These are phyloP conservation scores for Sporothrix phasma DNA, from an alignment of 2,329 filamentous ascomycete genomes.

Conservation along the genomic window DNA sequence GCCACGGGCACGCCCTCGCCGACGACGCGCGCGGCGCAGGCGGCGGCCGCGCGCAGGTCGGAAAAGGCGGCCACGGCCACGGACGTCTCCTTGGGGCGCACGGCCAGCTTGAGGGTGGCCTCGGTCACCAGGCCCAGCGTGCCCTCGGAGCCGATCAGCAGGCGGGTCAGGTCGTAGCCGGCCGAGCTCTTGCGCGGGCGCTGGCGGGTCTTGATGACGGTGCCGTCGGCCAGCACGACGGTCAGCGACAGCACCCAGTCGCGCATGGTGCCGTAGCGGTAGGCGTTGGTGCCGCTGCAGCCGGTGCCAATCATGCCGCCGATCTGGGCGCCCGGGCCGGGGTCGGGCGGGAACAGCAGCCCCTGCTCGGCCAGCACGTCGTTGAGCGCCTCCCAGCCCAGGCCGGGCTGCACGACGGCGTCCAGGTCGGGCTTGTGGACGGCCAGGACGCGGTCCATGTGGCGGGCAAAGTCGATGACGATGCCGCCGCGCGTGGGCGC, in stretches of 20 bases:
- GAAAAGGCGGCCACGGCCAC: constrained; percentile 62
- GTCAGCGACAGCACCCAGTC: constrained; percentile 86
- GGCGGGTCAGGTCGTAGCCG: constrained; percentile 80
- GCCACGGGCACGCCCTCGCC: constrained; percentile 73
- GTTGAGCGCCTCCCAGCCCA: constrained; percentile 81
- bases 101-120: constrained; percentile 77
- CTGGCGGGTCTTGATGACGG: constrained; percentile 79
- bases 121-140: constrained; percentile 88
- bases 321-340: constrained; percentile 84
- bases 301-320: constrained; percentile 76
- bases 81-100: constrained; percentile 66
- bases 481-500: constrained; percentile 73
- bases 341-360: constrained; percentile 87
- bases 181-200: constrained; percentile 82
- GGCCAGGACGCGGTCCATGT: constrained; percentile 71
- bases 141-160: constrained; percentile 86
- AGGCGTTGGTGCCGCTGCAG: constrained; percentile 74
- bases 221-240: constrained; percentile 82
- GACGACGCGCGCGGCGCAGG: constrained; percentile 73
- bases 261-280: constrained; percentile 88
- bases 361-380: constrained; percentile 62
- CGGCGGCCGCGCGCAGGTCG: constrained; percentile 58
- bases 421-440: constrained; percentile 72
- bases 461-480: constrained; percentile 65
- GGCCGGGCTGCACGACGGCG: constrained; percentile 66